phyloP scores from a whole-genome alignment of 805 yeast species.

The Ascoidea asiatica region DNA sequence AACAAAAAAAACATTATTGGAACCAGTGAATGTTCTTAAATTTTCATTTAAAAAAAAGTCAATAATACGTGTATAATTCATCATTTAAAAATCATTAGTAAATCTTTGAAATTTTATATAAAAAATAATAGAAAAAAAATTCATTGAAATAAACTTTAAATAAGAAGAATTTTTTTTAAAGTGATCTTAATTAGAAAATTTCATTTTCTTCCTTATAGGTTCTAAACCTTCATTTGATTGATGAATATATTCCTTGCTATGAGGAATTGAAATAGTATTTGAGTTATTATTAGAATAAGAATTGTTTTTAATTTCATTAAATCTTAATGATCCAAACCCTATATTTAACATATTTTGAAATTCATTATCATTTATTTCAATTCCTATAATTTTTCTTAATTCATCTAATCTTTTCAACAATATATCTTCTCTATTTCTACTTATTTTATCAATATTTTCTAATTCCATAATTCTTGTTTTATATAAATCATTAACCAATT shows the following conservation, averaged over 20 bases:
- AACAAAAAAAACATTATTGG: too few species aligned
- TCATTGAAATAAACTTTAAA: too few species aligned
- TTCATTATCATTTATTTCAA: neutral
- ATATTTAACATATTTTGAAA: neutral
- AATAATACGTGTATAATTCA: too few species aligned
- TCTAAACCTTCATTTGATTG: neutral
- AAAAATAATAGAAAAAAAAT: neutral
- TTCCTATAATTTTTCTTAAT: neutral
- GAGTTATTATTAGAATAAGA: neutral
- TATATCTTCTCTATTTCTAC: neutral
- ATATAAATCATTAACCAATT: slow-evolving; percentile 80
- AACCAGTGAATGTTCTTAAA: too few species aligned
- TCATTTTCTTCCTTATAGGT: neutral
- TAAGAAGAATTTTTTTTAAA: neutral
- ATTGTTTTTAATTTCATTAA: neutral
- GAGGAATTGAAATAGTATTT: neutral
- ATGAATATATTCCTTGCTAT: too few species aligned
- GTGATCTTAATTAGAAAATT: neutral
- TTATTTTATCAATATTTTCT: slow-evolving; percentile 22
- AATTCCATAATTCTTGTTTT: slow-evolving; percentile 72
- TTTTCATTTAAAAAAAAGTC: too few species aligned
- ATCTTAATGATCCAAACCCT: neutral
- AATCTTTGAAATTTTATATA: too few species aligned
- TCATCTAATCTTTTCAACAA: neutral
- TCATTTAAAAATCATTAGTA: neutral